These are phyloP conservation scores for Boletus sp. DNA, from an alignment of 1,284 basidiomycete genomes.

Conservation along the genomic window DNA sequence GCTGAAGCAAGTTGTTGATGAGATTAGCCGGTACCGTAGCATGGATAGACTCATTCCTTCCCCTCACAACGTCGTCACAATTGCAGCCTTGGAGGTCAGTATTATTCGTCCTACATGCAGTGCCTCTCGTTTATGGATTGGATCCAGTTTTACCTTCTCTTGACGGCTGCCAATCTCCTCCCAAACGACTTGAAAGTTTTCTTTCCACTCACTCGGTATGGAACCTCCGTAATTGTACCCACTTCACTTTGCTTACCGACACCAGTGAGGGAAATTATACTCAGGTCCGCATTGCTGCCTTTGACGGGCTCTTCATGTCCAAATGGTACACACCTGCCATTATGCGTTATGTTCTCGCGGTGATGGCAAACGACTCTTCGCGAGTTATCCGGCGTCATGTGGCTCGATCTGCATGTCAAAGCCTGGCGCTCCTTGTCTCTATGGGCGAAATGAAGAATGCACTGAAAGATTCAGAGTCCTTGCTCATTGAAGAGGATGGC, in stretches of 20 bases:
- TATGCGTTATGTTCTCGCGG: slow-evolving; percentile 88
- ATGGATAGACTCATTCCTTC: slow-evolving; percentile 97
- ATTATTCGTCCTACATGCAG: slow-evolving; percentile 2
- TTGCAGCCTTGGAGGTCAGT: slow-evolving; percentile 85
- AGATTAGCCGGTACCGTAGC: slow-evolving; percentile 90
- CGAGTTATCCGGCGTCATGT: slow-evolving; percentile 85
- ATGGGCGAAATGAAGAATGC: slow-evolving; percentile 87
- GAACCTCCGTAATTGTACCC: slow-evolving; percentile 15
- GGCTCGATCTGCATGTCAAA: slow-evolving; percentile 84
- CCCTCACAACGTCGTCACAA: slow-evolving; percentile 91
- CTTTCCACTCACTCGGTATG: slow-evolving; percentile 87
- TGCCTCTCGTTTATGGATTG: slow-evolving; percentile 14
- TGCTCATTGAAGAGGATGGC: slow-evolving; percentile 87
- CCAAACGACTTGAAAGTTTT: slow-evolving; percentile 84
- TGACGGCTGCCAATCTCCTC: slow-evolving; percentile 80
- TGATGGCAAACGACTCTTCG: slow-evolving; percentile 87
- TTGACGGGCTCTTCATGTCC: slow-evolving; percentile 91
- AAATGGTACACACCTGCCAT: slow-evolving; percentile 86
- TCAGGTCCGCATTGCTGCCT: slow-evolving; percentile 89
- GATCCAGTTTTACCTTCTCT: slow-evolving; percentile 77
- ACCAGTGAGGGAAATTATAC: slow-evolving; percentile 90
- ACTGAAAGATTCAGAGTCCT: slow-evolving; percentile 72
- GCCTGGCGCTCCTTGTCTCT: slow-evolving; percentile 84
- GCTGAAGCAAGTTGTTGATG: slow-evolving; percentile 72
- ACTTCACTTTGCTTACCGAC: slow-evolving; percentile 19